A percentile compares a stretch with the other conserved stretches of the same genome.
These are phyloP conservation scores for Nigrograna mackinnonii DNA, from an alignment of 2,329 filamentous ascomycete genomes.

Conservation along the genomic window DNA sequence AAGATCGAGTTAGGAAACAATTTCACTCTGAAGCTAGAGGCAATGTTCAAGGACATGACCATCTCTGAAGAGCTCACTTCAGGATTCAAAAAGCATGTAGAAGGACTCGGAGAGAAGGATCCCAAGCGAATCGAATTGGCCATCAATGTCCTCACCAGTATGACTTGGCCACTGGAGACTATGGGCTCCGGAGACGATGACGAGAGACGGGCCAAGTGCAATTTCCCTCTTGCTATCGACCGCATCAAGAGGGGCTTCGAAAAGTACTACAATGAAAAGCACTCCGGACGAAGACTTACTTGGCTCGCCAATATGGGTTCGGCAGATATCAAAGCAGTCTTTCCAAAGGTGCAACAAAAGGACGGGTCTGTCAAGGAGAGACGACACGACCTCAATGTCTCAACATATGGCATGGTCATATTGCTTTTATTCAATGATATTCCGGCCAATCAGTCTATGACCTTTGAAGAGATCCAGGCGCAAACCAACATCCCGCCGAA, in stretches of 20 bases:
- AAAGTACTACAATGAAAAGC: constrained; percentile 83
- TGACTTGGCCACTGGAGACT: constrained; percentile 91
- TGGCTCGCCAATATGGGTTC: constrained; percentile 80
- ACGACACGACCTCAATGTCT: constrained; percentile 87
- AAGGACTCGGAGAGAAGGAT: constrained; percentile 58
- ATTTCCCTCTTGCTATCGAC: constrained; percentile 75
- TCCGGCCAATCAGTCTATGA: constrained; percentile 52
- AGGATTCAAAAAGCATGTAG: constrained; percentile 74
- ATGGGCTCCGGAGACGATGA: constrained; percentile 65
- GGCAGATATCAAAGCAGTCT: constrained; percentile 81
- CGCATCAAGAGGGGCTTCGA: constrained; percentile 82
- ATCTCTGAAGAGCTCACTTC: constrained; percentile 82
- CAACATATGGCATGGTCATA: constrained; percentile 91
- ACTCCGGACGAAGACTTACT: constrained; percentile 84
- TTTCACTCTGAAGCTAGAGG: constrained; percentile 90
- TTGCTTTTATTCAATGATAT: constrained; percentile 88
- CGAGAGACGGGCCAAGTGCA: constrained; percentile 59
- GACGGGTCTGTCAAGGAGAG: constrained; percentile 67
- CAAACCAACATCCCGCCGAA: constrained; percentile 75
- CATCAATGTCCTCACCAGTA: constrained; percentile 86
- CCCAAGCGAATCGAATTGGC: constrained; percentile 74
- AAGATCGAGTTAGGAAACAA: constrained; percentile 94
- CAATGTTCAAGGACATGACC: constrained; percentile 97
- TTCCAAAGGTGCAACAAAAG: constrained; percentile 74
- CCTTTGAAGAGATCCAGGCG: constrained; percentile 78